phyloP scores from a whole-genome alignment of 495 filamentous ascomycete species.

The Evernia prunastri region DNA sequence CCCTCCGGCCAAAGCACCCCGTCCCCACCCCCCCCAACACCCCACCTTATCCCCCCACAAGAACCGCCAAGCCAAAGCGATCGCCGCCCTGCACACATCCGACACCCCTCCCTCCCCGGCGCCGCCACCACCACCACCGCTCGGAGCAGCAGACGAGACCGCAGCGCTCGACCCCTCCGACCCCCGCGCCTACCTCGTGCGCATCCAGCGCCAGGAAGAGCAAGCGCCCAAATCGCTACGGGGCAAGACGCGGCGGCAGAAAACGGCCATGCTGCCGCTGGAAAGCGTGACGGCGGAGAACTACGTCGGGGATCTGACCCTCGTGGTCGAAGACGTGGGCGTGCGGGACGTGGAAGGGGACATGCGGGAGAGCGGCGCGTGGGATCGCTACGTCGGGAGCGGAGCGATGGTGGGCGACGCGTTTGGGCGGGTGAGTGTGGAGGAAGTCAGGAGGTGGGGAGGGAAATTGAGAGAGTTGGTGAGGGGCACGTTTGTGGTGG shows the following conservation, averaged over 20 bases:
- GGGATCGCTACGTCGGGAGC: conserved; percentile 3
- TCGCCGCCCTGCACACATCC: conserved; percentile 26
- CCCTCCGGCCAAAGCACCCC: not conserved
- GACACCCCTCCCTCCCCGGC: not conserved
- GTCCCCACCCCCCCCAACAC: not conserved
- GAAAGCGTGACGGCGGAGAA: conserved; percentile 14
- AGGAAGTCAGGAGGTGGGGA: conserved; percentile 15
- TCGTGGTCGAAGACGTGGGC: not conserved
- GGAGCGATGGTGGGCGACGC: conserved; percentile 2
- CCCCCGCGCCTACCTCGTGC: conserved; percentile 26
- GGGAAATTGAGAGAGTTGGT: conserved; percentile 17
- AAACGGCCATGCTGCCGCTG: conserved; percentile 19
- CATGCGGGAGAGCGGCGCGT: not conserved
- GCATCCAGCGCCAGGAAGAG: conserved; percentile 12
- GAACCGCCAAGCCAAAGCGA: conserved; percentile 35
- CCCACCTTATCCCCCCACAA: conserved; percentile 30
- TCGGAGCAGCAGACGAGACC: not conserved
- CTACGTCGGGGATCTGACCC: conserved; percentile 7
- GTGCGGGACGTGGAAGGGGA: not conserved
- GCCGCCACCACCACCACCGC: not conserved
- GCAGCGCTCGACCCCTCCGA: conserved; percentile 13
- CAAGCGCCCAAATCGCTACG: not conserved
- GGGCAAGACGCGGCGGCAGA: conserved; percentile 8
- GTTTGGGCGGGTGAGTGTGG: not conserved
- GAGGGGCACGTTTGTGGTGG: conserved; percentile 2